Base-by-base conservation (phyloP, 108 stramenopile species). In the Cyclotella cryptica region DNA sequence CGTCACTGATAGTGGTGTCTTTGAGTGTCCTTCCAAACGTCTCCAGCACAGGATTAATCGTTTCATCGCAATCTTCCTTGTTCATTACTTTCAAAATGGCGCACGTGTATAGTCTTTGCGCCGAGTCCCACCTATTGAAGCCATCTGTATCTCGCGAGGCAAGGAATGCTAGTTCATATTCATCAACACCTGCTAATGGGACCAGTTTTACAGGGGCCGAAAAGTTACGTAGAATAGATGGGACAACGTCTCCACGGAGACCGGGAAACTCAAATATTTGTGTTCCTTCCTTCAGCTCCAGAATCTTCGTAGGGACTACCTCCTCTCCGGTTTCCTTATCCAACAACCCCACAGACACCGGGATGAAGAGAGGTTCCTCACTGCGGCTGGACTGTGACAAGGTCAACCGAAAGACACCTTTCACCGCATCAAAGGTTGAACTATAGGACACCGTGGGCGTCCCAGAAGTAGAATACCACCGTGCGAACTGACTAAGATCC, bases 401-500 rank as follows among this genome's bases (percentile, higher is more conserved):
- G 28, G 67, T 86, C 28, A 96, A 58, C 29, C 83, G 81, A 84
- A 84, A 90, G 12, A 66, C 72, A 19, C 72, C 66, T 8, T 58
- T 49, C 0, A 60, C 83, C 1, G 62, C 87, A 67, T 96, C 92
- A 71, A 79, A 96, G 22, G 54, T 62, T 60, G 71, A 66, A 3
- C 45, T 46, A 72, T 94, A 93, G 26, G 59, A 87, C 51, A 99
- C 93, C 13, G 78, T 85, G 0, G 99, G 99, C 29, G 99, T 99
- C 39, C 99, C 99, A 10, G 91, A 86, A 62, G 96, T 96, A 30
- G 75, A 66, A 79, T 99, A 99, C 99, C 99, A 99, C 18, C 84
- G 73, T 40, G 88, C 85, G 75, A 99, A 98, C 66, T 92, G 91
- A 17, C 66, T 67, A 21, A 93, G 69, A 77, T 97, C 94, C 13